phyloP scores from a whole-genome alignment of 331 rosid genomes.

The Malus hybrid region DNA sequence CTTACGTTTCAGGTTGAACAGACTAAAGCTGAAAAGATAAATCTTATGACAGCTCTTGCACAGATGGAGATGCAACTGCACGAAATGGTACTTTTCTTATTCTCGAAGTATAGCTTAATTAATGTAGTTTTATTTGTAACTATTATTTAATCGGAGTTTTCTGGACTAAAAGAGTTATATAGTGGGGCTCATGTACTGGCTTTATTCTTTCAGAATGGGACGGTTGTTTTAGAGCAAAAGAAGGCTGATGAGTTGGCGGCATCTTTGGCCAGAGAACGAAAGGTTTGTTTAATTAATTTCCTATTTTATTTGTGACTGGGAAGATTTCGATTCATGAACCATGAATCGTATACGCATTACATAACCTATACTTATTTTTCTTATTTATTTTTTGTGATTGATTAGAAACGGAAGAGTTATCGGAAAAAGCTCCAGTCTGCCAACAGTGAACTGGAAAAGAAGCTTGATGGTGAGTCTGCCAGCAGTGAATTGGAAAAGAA shows the following conservation, averaged over 20 bases:
- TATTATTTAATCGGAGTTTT: background rate
- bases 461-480: background rate
- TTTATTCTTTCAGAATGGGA: background rate
- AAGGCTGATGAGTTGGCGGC: background rate
- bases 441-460: background rate
- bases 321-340: too few species aligned
- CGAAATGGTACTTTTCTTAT: background rate
- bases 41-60: background rate
- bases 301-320: too few species aligned
- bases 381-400: background rate
- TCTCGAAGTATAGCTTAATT: background rate
- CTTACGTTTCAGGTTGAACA: background rate
- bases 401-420: background rate
- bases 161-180: too few species aligned
- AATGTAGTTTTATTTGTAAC: background rate
- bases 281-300: conserved; percentile 1
- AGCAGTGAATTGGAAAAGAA: too few species aligned
- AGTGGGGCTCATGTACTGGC: background rate
- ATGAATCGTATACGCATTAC: background rate
- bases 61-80: background rate
- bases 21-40: background rate
- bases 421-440: background rate
- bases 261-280: background rate
- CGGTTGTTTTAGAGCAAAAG: background rate
- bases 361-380: background rate